Evolutionary conservation across 495 filamentous ascomycete species (phyloP), one percentile per base, ranked within the genome.

Genomic region (Corynascus novoguineensis): DNA sequence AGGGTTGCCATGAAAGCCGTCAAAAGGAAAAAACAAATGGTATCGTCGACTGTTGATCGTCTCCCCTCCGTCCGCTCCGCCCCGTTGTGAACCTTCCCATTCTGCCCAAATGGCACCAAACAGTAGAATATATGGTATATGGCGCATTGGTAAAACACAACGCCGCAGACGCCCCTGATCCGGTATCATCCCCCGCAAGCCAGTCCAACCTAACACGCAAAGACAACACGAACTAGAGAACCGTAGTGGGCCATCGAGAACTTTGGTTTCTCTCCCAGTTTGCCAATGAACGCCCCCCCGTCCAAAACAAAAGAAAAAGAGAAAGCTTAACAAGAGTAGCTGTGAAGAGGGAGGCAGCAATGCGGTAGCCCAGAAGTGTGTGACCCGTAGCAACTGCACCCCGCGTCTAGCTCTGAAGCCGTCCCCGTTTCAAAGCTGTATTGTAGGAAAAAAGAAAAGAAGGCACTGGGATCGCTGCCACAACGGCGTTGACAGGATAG

Each of bases 101-200:
- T n/a, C 10, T 17, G 31, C 19, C 12, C 48, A 1, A 25, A n/a
- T 17, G 4, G 24, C 28, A 17, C 8, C 6, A 21, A 21, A 25
- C 41, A 46, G 19, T 15, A 19, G 25, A 28, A 27, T 3, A 42
- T 8, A 22, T 55, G 53, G 53, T 48, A 55, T 55, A 47, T 55
- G 53, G 24, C 31, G 21, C 21, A 19, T 22, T 15, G 25, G n/a
- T 14, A n/a, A 31, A 21, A 48, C 47, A 29, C 17, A 35, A 47
- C 31, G 21, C 53, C 53, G 21, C 14, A 25, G 8, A 40, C 53
- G 42, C 53, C 53, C 32, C 40, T 5, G 10, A 17, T 14, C 48
- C 37, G 50, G 37, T 53, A 52, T 42, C 35, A 53, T 32, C 27
- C 37, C 50, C 19, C 50, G 2, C 37, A 53, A 29, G 37, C 27